A percentile compares a stretch with the other conserved stretches of the same genome.
Evolutionary conservation across 2,329 filamentous ascomycete species (phyloP).

Genomic region (Phaeosphaeriaceae sp.): DNA sequence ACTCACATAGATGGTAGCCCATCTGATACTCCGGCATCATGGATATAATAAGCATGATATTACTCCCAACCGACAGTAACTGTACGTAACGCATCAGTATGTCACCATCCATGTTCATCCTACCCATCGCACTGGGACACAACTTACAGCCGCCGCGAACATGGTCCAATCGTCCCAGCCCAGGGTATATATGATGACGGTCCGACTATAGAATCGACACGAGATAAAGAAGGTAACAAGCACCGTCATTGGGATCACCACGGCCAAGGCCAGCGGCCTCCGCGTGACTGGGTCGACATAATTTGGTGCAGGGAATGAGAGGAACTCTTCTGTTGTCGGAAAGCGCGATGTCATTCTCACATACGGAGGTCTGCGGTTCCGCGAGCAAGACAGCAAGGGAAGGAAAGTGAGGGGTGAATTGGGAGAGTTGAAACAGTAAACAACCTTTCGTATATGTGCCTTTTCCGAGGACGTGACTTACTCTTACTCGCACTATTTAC

Average conservation of each 20-base stretch:
- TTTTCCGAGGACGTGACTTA: neutral
- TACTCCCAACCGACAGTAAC: constrained; percentile 29
- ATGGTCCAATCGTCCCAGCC: constrained; percentile 41
- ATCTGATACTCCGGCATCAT: constrained; percentile 33
- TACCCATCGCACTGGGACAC: neutral
- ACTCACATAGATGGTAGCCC: constrained; percentile 38
- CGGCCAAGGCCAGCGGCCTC: constrained; percentile 27
- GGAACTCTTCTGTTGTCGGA: constrained; percentile 32
- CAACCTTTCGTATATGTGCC: neutral
- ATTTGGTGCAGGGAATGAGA: constrained; percentile 36
- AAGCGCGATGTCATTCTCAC: constrained; percentile 31
- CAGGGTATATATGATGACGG: constrained; percentile 29
- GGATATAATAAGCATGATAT: constrained; percentile 34
- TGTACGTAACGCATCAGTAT: constrained; percentile 1
- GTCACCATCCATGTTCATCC: no score
- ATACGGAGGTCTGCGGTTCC: neutral
- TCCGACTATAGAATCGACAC: constrained; percentile 34
- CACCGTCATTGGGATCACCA: constrained; percentile 30
- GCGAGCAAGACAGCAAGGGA: neutral
- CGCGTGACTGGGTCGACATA: constrained; percentile 36
- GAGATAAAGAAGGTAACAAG: constrained; percentile 24
- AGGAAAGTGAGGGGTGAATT: neutral
- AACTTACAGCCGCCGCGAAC: constrained; percentile 32
- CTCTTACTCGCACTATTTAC: neutral
- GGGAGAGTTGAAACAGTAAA: neutral